Base-by-base conservation (phyloP, 371 early-diverging fungal species). In the Mucor irregularis region DNA sequence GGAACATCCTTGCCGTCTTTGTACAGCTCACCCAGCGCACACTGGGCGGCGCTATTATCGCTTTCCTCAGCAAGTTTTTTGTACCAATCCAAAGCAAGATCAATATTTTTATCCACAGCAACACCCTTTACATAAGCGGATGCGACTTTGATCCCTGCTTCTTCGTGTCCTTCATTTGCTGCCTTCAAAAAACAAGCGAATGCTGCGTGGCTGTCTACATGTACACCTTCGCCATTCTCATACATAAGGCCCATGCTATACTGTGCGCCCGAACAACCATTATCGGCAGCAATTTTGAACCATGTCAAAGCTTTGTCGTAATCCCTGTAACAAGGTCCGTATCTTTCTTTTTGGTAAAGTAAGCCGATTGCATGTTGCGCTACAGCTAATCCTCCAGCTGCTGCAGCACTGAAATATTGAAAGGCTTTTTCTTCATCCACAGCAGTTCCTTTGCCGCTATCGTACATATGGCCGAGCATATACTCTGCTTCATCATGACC, bases 1-100 rank as follows among this genome's bases (percentile, higher is more conserved):
- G 64, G 55, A 2, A 82, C 68, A 25, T 94, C 95, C 42, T 91
- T 86, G 19, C 94, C 96, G 55, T 89, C 87, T 65, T 92, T 90
- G 45, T 85, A 84, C 61, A 90, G 92, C 50, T 86, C 90, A 3
- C 91, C 94, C 7, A 92, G 75, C 58, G 90, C 92, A 63, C 86
- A 90, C 61, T 87, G 73, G n/a, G 82, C 85, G 60, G 76, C 77
- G 1, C n/a, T n/a, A n/a, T 79, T 63, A 58, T 81, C 68, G 47
- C 82, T 74, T 64, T 80, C 61, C 51, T 78, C 85, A 56, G 72
- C 95, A 71, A 76, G 88, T 77, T 76, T 90, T 24, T 71, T 84
- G 68, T 92, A 90, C 81, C 90, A 88, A 66, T 82, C 47, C 21
- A 74, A 69, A 8, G 81, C 78, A 39, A 56, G 52, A 5, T 48